phyloP scores from a whole-genome alignment of 257 asterid species.

The Knoxia roxburghii region DNA sequence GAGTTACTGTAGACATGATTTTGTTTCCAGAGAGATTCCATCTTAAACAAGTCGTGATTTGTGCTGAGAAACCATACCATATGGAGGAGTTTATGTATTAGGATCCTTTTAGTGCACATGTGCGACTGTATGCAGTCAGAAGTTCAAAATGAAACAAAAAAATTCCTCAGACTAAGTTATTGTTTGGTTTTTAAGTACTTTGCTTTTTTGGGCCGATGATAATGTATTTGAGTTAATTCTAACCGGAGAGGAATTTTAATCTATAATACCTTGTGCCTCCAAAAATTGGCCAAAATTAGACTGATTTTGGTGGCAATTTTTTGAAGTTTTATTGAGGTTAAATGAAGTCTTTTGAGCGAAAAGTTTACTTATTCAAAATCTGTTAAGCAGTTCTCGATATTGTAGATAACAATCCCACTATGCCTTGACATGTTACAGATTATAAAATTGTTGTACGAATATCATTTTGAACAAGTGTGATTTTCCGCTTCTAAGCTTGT shows the following conservation, averaged over 20 bases:
- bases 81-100: constrained; percentile 11
- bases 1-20: background rate
- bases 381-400: background rate
- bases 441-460: background rate
- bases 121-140: background rate
- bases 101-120: background rate
- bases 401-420: background rate
- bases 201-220: background rate
- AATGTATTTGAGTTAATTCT: background rate
- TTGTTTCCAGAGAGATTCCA: background rate
- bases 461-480: background rate
- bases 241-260: background rate
- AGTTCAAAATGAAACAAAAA: background rate
- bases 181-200: background rate
- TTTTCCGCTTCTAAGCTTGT: constrained; percentile 7
- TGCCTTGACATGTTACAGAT: background rate
- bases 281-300: background rate
- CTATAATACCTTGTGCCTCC: background rate
- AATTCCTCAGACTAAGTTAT: background rate
- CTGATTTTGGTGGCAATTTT: background rate
- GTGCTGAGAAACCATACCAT: background rate
- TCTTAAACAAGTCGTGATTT: background rate
- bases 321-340: background rate
- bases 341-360: background rate
- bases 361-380: background rate